Base-by-base conservation (phyloP, 2,329 filamentous ascomycete genomes). In the Cercospora sojina region DNA sequence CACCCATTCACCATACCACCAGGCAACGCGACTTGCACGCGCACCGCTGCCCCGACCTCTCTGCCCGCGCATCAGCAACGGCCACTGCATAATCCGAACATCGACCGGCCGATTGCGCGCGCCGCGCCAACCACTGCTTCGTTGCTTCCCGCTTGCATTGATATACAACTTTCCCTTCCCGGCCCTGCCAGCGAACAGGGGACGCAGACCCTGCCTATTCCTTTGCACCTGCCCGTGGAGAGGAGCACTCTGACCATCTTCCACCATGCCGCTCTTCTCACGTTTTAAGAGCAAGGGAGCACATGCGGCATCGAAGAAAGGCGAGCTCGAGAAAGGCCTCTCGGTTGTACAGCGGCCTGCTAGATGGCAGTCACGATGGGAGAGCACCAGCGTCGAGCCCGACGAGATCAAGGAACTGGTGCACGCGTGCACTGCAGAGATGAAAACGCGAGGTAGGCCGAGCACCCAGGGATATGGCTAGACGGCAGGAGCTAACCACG, bases 341-440 rank as follows among this genome's bases (percentile, higher is more conserved):
- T 62, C 86, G 80, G 73, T 73, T 84, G 87, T 88, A 41, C 80
- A 84, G 68, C 92, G 93, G 80, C 91, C 91, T 64, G 65, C 62
- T 27, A 86, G 86, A 79, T 97, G 92, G 90, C 70, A 76, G 91
- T 92, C 68, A 91, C 97, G 92, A 70, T 99, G 93, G 87, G 85
- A 88, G 69, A 90, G 94, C 75, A 91, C 86, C 63, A 87, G 89
- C 56, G 89, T 99, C 71, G 90, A 92, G 62, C 91, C 93, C 5
- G 92, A 97, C 72, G 95, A 99, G 81, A 89, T 99, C 57, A 90
- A 93, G 74, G 93, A 97, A 76, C 82, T 99, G 69, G 84, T 98
- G 60, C 87, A 89, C 77, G 88, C 89, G 71, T 97, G 93, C 81
- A 96, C 93, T 10, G 85, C 89, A 64, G 95, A 99, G 82, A 87